Base-by-base conservation (phyloP, 441 rosid genomes). In the Populus tomentosa region DNA sequence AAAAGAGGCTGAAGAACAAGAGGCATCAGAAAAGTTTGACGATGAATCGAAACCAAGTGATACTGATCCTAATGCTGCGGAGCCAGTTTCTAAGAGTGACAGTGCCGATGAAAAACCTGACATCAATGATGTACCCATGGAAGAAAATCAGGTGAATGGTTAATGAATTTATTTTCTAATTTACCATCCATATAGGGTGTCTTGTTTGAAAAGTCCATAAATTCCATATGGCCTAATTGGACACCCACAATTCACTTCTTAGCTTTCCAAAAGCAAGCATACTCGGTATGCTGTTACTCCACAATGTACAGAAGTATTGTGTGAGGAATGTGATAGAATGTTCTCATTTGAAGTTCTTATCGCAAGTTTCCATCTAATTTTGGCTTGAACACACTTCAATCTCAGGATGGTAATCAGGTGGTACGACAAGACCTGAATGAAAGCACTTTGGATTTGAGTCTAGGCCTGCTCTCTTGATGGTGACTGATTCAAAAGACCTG, bases 371-470 rank as follows among this genome's bases (percentile, higher is more conserved):
- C 73, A 75, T 80, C 80, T 78, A 40, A 74, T 74, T 16, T 64
- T 72, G 66, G 40, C 16, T 79, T 74, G 46, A 36, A 30, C 2
- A 79, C 24, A 70, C 76, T 75, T 59, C 38, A 38, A 75, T 83
- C 76, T 70, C 89, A 92, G 97, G 93, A 89, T 71, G 83, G 84
- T 59, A 83, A 75, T 65, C 88, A 84, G 78, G 75, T 86, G 59
- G 89, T 89, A 78, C 84, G 90, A 26, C 99, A 96, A 89, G 99
- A 94, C 87, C 86, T 94, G 62, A 94, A 94, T 6, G 92, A 96
- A 85, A 92, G 94, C 92, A 89, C 92, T 63, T 36, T 86, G 82
- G 98, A 92, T 82, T 84, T 87, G 85, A 90, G 95, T 76, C 86
- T 92, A 80, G 93, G 92, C 69, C 84, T 88, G 72, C 69, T 88